phyloP scores from a whole-genome alignment of 495 filamentous ascomycete species.

The Tetracladium marchalianum region DNA sequence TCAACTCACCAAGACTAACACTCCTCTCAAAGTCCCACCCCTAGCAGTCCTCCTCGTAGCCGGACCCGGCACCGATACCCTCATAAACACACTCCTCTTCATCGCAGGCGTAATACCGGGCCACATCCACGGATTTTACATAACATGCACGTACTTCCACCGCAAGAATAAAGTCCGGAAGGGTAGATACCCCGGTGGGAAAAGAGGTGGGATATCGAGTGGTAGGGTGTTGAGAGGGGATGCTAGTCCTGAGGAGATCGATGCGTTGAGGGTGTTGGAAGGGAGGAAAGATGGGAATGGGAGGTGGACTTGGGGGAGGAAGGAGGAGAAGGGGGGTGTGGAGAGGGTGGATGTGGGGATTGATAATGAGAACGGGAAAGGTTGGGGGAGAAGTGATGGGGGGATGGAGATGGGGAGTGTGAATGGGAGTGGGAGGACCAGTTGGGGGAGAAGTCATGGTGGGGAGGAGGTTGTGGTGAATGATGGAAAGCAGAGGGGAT shows the following conservation, averaged over 20 bases:
- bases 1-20: too few species aligned
- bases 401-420: neutral
- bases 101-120: constrained; percentile 28
- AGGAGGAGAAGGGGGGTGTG: neutral
- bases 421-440: too few species aligned
- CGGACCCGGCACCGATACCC: constrained; percentile 22
- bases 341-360: neutral
- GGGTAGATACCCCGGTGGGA: constrained; percentile 18
- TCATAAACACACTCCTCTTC: constrained; percentile 29
- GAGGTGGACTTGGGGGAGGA: constrained; percentile 3
- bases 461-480: neutral
- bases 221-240: constrained; percentile 22
- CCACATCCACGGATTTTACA: constrained; percentile 32
- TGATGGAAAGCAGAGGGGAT: neutral
- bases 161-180: constrained; percentile 24
- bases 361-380: constrained; percentile 4
- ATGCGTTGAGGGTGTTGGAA: constrained; percentile 9
- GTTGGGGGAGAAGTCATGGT: neutral
- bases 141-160: constrained; percentile 28
- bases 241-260: constrained; percentile 12
- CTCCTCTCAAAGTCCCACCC: neutral
- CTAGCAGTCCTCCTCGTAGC: constrained; percentile 13
- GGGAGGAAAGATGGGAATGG: constrained; percentile 4
- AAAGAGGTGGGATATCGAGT: constrained; percentile 16
- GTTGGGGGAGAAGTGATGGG: neutral